Evolutionary conservation across 192 early-diverging fungal genomes (phyloP), one percentile per base, ranked within the genome.

Genomic region (Umbelopsis ramanniana): DNA sequence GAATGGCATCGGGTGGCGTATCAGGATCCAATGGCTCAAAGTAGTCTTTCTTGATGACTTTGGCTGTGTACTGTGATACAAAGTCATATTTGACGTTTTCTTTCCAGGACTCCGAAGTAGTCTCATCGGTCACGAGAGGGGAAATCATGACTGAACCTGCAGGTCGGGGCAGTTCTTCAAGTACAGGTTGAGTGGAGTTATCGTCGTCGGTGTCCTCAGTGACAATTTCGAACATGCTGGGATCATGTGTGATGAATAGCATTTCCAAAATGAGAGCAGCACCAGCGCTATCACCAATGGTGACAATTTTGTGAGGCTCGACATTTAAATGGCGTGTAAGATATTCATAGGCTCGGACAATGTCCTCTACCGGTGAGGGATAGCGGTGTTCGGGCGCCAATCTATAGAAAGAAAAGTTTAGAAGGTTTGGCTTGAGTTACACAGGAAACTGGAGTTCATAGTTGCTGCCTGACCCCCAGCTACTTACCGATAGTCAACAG

Each of bases 1-100:
- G 71, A 33, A 66, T 71, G 10, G 57, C 43, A 53, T 37, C 40
- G 11, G 66, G 66, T 38, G 67, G 60, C 19, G 66, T 37, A 33
- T 75, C 60, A 11, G 74, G 68, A 29, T 74, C 66, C 8, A 69
- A 47, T n/a, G 75, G 71, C 23, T 72, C 67, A 50, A 77, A 70
- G 26, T 81, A 81, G 26, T 81, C 79, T 55, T 76, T 53, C n/a
- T 74, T 73, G 55, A 81, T 77, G n/a, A 81, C 79, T 45, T 77
- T 81, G 43, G 79, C 79, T 6, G 79, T 77, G 29, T 76, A 68
- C 33, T 77, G 76, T 21, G 75, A 60, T 29, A 81, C 74, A 67
- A 68, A 81, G 46, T 81, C 79, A 45, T 72, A 66, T 33, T 81
- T 77, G 1, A 69, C 60, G 23, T 81, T 81, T 14, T 29, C 43